phyloP scores from a whole-genome alignment of 768 basidiomycete species.

The Chalciporus sphaerocephalus region DNA sequence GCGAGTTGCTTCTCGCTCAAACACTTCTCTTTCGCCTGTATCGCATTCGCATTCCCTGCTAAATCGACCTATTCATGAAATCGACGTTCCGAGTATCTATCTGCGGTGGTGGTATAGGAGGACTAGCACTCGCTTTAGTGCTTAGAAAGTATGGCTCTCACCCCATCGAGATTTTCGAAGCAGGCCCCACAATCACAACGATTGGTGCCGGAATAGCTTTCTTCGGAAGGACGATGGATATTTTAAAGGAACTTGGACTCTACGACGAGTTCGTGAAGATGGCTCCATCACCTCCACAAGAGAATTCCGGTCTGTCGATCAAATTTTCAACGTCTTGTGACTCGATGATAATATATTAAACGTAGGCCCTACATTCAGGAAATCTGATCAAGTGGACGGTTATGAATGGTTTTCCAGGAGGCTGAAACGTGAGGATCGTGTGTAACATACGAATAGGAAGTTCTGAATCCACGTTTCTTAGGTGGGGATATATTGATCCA shows the following conservation, averaged over 20 bases:
- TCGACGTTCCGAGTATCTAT: slow-evolving; percentile 14
- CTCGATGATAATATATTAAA: background rate
- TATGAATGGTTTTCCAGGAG: slow-evolving; percentile 23
- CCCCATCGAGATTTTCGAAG: slow-evolving; percentile 42
- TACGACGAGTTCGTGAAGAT: slow-evolving; percentile 29
- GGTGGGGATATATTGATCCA: slow-evolving; percentile 32
- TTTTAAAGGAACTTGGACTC: slow-evolving; percentile 38
- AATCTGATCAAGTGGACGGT: slow-evolving; percentile 34
- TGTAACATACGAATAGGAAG: background rate
- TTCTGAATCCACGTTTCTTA: slow-evolving; percentile 9
- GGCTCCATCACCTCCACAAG: slow-evolving; percentile 13
- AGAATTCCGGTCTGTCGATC: slow-evolving; percentile 17
- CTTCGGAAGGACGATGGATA: slow-evolving; percentile 44
- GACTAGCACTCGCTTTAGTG: slow-evolving; percentile 32
- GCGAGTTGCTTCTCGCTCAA: no score
- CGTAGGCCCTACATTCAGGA: slow-evolving; percentile 26
- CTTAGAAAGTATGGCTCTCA: slow-evolving; percentile 24
- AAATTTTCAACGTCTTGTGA: no score
- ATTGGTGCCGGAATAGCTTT: slow-evolving; percentile 45
- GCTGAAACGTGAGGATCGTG: slow-evolving; percentile 21
- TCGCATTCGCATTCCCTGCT: no score
- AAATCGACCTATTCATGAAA: slow-evolving; percentile 1
- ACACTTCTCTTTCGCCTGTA: no score
- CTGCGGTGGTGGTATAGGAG: slow-evolving; percentile 38
- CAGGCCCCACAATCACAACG: slow-evolving; percentile 36